Evolutionary conservation across 805 yeast species (phyloP).

Genomic region (Wickerhamomyces silvicola): DNA sequence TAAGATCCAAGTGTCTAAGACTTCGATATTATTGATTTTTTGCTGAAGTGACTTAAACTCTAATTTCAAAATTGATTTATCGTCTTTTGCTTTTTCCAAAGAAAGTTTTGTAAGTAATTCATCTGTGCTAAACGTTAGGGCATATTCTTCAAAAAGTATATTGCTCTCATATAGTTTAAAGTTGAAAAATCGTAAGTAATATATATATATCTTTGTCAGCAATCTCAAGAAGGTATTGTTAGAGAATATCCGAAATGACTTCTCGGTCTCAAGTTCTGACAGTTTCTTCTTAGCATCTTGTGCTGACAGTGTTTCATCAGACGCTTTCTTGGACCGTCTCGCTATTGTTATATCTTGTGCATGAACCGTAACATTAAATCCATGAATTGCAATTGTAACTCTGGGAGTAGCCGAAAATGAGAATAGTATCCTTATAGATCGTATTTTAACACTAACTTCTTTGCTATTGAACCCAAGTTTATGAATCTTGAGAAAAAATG

Average conservation of each 20-base stretch:
- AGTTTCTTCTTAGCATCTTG: slow-evolving; percentile 10
- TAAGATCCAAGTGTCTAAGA: slow-evolving; percentile 15
- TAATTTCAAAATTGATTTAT: slow-evolving; percentile 7
- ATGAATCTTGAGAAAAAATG: slow-evolving; percentile 19
- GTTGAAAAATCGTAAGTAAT: slow-evolving; percentile 18
- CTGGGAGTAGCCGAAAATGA: slow-evolving; percentile 12
- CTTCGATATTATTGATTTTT: slow-evolving; percentile 12
- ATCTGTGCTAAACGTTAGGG: slow-evolving; percentile 9
- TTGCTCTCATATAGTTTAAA: too few relatives aligned
- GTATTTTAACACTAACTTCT: slow-evolving; percentile 6
- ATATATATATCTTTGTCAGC: slow-evolving; percentile 11
- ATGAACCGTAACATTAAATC: slow-evolving; percentile 9
- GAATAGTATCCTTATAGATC: slow-evolving; percentile 9
- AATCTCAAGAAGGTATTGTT: slow-evolving; percentile 3
- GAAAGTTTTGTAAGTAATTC: slow-evolving; percentile 9
- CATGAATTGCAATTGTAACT: slow-evolving; percentile 15
- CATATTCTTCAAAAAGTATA: slow-evolving; percentile 9
- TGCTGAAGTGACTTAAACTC: slow-evolving; percentile 15
- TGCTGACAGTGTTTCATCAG: slow-evolving; percentile 5
- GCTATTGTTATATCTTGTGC: too few relatives aligned
- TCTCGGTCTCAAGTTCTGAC: slow-evolving; percentile 8
- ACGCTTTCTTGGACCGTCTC: not conserved
- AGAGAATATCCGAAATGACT: slow-evolving; percentile 13
- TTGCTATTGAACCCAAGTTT: slow-evolving; percentile 9
- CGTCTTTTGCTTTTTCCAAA: slow-evolving; percentile 5